A percentile compares a stretch with the other conserved stretches of the same genome.
These are phyloP conservation scores for Brassica cretica DNA, from an alignment of 345 rosid species.

Conservation along the genomic window DNA sequence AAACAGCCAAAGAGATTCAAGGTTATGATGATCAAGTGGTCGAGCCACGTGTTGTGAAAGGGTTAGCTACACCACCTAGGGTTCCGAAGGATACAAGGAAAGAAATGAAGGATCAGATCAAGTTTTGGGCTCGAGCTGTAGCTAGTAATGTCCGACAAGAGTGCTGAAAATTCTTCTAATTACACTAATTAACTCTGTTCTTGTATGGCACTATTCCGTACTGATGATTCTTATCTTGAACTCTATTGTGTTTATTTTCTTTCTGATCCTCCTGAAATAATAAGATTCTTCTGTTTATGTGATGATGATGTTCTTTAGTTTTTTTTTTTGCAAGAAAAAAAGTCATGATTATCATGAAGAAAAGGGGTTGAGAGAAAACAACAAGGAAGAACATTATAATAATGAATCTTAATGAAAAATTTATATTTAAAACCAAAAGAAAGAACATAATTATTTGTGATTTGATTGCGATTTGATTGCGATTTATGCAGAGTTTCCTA, in stretches of 20 bases:
- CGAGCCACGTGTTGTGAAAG: constrained; percentile 44
- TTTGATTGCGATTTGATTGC: constrained; percentile 41
- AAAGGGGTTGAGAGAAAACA: constrained; percentile 16
- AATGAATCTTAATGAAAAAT: neutral
- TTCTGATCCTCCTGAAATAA: constrained; percentile 33
- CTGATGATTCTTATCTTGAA: constrained; percentile 29
- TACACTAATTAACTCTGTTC: constrained; percentile 25
- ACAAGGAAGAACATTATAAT: constrained; percentile 18
- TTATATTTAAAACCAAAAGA: constrained; percentile 23
- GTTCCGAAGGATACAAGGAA: constrained; percentile 44
- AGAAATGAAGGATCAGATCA: constrained; percentile 62
- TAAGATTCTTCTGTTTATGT: constrained; percentile 36
- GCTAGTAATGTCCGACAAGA: constrained; percentile 62
- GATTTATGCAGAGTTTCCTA: constrained; percentile 30
- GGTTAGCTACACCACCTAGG: constrained; percentile 41
- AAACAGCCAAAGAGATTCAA: constrained; percentile 57
- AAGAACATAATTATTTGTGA: constrained; percentile 35
- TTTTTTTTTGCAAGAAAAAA: neutral
- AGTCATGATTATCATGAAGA: constrained; percentile 28
- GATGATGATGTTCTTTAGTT: constrained; percentile 32
- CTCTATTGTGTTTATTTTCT: neutral
- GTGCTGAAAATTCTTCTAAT: constrained; percentile 32
- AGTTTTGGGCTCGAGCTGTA: constrained; percentile 73
- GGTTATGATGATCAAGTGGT: constrained; percentile 41
- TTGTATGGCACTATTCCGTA: constrained; percentile 20